Percentiles rank a stretch among this genome's conserved stretches.
Conservation (phyloP, 2,329 filamentous ascomycete species). For the Hypoxylon sp. region DNA sequence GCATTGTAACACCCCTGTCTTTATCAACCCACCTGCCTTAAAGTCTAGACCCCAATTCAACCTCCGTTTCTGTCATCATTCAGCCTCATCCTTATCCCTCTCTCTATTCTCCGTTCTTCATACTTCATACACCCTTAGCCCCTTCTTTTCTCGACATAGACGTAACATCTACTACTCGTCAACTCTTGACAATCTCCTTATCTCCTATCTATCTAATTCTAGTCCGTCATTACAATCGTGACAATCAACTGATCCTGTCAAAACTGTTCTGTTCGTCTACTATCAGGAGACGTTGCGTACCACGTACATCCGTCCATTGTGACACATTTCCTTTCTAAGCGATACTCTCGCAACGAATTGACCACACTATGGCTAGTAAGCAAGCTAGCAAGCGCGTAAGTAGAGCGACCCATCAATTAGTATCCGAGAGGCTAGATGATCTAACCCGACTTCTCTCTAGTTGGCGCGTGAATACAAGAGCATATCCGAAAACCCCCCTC, state of each 20-base stretch:
- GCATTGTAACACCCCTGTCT: too few species aligned
- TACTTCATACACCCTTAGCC: slow-evolving; percentile 1
- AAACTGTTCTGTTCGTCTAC: slow-evolving; percentile 4
- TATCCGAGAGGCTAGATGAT: too few species aligned
- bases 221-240: slow-evolving; percentile 9
- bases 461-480: slow-evolving; percentile 70
- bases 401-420: too few species aligned
- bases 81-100: slow-evolving; percentile 22
- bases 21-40: too few species aligned
- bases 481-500: slow-evolving; percentile 78
- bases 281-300: too few species aligned
- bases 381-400: slow-evolving; percentile 76
- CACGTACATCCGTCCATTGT: slow-evolving; percentile 14
- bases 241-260: slow-evolving; percentile 1
- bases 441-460: slow-evolving; percentile 50
- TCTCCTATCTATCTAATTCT: slow-evolving; percentile 9
- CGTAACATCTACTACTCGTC: slow-evolving; percentile 1
- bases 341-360: slow-evolving; percentile 5
- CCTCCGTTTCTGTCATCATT: slow-evolving; percentile 24
- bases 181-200: slow-evolving; percentile 8
- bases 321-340: slow-evolving; percentile 33
- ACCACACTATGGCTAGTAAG: slow-evolving; percentile 70
- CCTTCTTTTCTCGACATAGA: slow-evolving; percentile 15
- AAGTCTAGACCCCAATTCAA: slow-evolving; percentile 10
- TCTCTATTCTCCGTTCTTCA: too few species aligned